phyloP scores from a whole-genome alignment of 2,329 filamentous ascomycete species.

The Fusarium fujikuroi region DNA sequence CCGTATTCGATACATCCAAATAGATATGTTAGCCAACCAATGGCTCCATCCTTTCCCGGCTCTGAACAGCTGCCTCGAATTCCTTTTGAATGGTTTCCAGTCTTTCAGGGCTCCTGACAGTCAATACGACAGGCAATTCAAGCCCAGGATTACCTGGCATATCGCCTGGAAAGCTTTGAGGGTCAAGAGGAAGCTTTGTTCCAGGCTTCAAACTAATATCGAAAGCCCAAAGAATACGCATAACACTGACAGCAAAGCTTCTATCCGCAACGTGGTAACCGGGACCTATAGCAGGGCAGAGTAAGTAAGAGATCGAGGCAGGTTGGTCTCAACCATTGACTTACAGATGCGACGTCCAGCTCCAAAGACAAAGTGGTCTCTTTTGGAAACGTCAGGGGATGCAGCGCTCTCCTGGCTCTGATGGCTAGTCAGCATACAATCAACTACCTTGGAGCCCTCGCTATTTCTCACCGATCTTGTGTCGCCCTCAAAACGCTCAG shows the following conservation, averaged over 20 bases:
- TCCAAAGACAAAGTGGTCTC: neutral
- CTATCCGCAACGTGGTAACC: neutral
- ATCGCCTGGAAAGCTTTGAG: neutral
- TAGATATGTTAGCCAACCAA: neutral
- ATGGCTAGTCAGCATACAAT: neutral
- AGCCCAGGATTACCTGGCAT: neutral
- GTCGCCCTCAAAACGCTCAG: neutral
- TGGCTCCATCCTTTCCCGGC: neutral
- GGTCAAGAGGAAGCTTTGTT: neutral
- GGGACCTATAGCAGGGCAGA: neutral
- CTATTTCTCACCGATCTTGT: neutral
- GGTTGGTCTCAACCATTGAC: neutral
- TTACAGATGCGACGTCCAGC: neutral
- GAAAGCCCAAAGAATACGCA: neutral
- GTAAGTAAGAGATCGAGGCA: neutral
- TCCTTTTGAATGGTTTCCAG: neutral
- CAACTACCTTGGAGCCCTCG: accelerated
- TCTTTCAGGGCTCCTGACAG: neutral
- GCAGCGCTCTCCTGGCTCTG: neutral
- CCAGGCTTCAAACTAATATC: neutral
- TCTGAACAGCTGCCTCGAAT: neutral
- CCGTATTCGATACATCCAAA: neutral
- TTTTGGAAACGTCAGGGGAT: neutral
- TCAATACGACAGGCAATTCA: neutral
- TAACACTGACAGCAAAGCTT: neutral